Evolutionary conservation across 148 eudicot species (phyloP), one percentile per base, ranked within the genome.

Genomic region (Drosera capensis): DNA sequence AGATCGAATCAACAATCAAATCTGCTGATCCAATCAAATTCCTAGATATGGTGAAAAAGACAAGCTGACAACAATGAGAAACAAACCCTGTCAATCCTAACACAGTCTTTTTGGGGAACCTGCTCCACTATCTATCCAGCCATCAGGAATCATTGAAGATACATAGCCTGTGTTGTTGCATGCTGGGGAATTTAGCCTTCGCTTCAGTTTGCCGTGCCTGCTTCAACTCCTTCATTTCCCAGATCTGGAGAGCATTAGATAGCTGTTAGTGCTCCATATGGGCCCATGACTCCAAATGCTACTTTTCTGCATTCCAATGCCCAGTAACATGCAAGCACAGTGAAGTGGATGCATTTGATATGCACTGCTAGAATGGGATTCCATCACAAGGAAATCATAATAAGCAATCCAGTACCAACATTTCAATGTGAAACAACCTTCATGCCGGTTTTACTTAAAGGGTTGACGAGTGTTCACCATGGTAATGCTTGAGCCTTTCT

Each of bases 51-150:
- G n/a, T n/a, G n/a, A n/a, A n/a, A n/a, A n/a, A n/a, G n/a, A 38
- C 23, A 18, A 13, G 22, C 42, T 20, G 13, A 31, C 29, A 40
- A 2, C 23, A 25, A 39, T 45, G 11, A 25, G 25, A 25, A 30
- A 20, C 23, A 43, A 55, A 85, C 95, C 80, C 52, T 85, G 71
- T 85, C 90, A 36, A 50, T 21, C 17, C 51, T 74, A 26, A 37
- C 12, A 54, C 67, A 74, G 12, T 28, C 21, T 44, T 49, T 44
- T 40, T 90, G 79, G 20, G 64, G 77, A 19, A 70, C 68, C 39
- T 66, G 54, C 64, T 68, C 58, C 13, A 68, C 75, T 13, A 52
- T n/a, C n/a, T n/a, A n/a, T 58, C 86, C 93, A 86, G 20, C 67
- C 84, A 21, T 45, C 67, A 38, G 87, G 96, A 37, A 86, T 59